Conservation (phyloP, 2,329 filamentous ascomycete genomes). For the Arthrobotrys pseudoclavata region DNA sequence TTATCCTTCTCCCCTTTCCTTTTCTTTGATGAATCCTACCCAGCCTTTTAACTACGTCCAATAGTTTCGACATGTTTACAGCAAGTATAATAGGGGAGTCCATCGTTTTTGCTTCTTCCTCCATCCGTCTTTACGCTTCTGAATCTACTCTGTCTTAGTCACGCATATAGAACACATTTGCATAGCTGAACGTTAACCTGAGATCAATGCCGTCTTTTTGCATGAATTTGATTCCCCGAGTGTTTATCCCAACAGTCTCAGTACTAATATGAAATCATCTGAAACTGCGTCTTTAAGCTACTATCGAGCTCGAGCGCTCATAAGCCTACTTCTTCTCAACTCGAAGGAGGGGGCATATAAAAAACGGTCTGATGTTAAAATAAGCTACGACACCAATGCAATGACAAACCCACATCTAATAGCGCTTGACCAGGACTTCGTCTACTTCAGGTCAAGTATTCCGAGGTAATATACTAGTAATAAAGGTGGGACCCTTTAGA, state of each 20-base stretch:
- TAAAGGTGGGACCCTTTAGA: slow-evolving; percentile 17
- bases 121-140: slow-evolving; percentile 1
- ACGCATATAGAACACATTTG: slow-evolving; percentile 30
- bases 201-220: slow-evolving; percentile 3
- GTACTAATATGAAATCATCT: neutral
- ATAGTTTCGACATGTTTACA: slow-evolving; percentile 8
- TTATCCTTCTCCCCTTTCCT: slow-evolving; percentile 9
- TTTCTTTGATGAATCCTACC: slow-evolving; percentile 9
- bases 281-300: neutral
- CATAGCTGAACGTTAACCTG: neutral
- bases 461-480: slow-evolving; percentile 28
- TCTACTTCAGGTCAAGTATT: slow-evolving; percentile 42
- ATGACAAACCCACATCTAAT: neutral
- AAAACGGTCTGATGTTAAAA: slow-evolving; percentile 47
- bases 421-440: slow-evolving; percentile 1
- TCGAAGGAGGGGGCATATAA: neutral
- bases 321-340: neutral
- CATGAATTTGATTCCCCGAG: slow-evolving; percentile 25
- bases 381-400: slow-evolving; percentile 38
- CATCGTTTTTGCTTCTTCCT: slow-evolving; percentile 24
- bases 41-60: slow-evolving; percentile 1
- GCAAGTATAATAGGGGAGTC: slow-evolving; percentile 7
- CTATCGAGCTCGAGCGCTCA: neutral
- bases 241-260: neutral
- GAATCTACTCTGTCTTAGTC: slow-evolving; percentile 8